phyloP scores from a whole-genome alignment of 306 rosid genomes.

The Vachellia pachyceras region DNA sequence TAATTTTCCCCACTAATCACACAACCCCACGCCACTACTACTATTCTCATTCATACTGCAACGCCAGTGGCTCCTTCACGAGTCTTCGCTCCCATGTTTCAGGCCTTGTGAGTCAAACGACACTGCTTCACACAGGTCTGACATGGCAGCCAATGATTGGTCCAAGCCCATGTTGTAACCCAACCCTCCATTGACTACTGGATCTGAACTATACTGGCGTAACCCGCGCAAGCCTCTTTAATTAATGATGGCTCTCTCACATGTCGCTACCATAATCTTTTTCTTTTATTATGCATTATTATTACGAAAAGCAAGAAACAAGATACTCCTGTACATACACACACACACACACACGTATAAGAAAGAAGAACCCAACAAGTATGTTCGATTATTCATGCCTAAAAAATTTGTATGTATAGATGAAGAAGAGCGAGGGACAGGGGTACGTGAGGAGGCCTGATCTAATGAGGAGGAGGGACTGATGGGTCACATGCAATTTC shows the following conservation, averaged over 20 bases:
- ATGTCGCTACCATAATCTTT: slow-evolving; percentile 24
- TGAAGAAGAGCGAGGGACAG: slow-evolving; percentile 47
- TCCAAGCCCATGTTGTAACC: not conserved
- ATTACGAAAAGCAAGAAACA: not conserved
- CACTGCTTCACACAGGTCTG: slow-evolving; percentile 1
- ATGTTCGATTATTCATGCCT: not conserved
- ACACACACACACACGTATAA: no score
- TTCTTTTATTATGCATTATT: not conserved
- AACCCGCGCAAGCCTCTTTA: slow-evolving; percentile 21
- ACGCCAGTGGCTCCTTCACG: slow-evolving; percentile 23
- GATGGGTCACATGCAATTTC: slow-evolving; percentile 75
- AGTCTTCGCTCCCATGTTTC: slow-evolving; percentile 50
- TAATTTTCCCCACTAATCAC: slow-evolving; percentile 43
- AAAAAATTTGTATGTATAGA: no score
- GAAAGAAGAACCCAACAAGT: not conserved
- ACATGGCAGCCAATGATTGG: slow-evolving; percentile 50
- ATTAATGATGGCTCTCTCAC: slow-evolving; percentile 25
- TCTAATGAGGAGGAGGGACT: slow-evolving; percentile 32
- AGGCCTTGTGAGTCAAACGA: slow-evolving; percentile 34
- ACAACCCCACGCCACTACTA: slow-evolving; percentile 40
- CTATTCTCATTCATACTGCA: slow-evolving; percentile 17
- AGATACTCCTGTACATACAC: not conserved
- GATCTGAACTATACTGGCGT: no score
- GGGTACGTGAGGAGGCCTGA: slow-evolving; percentile 55
- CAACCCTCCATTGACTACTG: not conserved